Conservation (phyloP, 805 yeast species). For the Wickerhamiella nectarea region DNA sequence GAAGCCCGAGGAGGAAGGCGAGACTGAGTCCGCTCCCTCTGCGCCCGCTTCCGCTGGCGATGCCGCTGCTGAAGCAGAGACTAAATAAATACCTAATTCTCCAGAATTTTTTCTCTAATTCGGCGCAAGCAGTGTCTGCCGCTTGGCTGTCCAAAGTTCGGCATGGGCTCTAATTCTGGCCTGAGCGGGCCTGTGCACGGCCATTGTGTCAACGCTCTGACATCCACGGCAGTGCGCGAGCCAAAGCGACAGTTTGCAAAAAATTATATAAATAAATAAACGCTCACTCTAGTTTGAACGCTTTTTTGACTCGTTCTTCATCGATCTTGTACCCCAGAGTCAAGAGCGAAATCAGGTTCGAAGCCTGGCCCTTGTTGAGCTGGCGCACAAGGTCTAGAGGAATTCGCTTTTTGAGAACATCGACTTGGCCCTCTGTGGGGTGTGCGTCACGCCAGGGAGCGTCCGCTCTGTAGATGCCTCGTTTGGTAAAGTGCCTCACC, state of each 20-base stretch:
- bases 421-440: not conserved
- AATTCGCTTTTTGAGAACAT: not conserved
- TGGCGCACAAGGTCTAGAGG: not conserved
- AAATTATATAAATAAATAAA: not conserved
- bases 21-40: not conserved
- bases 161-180: too few species aligned
- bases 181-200: too few species aligned
- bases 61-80: not conserved
- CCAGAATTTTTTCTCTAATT: too few species aligned
- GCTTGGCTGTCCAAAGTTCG: too few species aligned
- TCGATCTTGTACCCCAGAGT: not conserved
- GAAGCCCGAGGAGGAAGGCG: not conserved
- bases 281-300: not conserved
- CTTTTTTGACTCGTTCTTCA: not conserved
- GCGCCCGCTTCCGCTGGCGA: not conserved
- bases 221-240: too few species aligned
- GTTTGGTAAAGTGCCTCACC: not conserved
- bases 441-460: conserved; percentile 3
- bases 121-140: too few species aligned
- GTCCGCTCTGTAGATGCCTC: not conserved
- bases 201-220: too few species aligned
- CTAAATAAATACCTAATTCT: not conserved
- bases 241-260: too few species aligned
- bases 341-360: conserved; percentile 1
- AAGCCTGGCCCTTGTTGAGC: conserved; percentile 5